phyloP scores from a whole-genome alignment of 768 basidiomycete genomes.

The Strobilomyces echinocephalus region DNA sequence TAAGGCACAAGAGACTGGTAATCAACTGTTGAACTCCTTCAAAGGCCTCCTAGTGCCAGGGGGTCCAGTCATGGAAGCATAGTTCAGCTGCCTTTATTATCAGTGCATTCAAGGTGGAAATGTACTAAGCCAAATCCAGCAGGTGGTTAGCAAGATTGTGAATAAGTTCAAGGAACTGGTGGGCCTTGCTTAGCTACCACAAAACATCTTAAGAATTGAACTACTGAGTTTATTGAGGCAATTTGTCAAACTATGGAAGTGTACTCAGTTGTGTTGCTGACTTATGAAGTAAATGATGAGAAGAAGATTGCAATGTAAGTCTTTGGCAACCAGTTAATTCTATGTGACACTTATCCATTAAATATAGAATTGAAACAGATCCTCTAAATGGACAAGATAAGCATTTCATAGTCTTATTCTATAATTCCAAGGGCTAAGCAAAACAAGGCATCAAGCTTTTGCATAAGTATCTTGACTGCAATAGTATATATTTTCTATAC shows the following conservation, averaged over 20 bases:
- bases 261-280: not conserved
- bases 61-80: no score
- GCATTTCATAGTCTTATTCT: not conserved
- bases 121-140: no score
- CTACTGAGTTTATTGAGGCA: not conserved
- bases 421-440: not conserved
- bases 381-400: not conserved
- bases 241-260: not conserved
- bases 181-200: not conserved
- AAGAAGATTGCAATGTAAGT: not conserved
- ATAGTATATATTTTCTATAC: not conserved
- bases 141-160: no score
- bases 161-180: no score
- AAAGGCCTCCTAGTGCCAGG: no score
- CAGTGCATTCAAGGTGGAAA: no score
- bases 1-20: no score
- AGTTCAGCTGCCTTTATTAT: no score
- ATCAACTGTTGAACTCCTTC: no score
- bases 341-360: not conserved
- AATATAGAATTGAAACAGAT: not conserved
- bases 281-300: not conserved
- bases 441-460: not conserved
- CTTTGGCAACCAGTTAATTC: no score
- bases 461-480: not conserved
- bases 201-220: not conserved